These are phyloP conservation scores for Dactylellina cionopaga DNA, from an alignment of 2,329 filamentous ascomycete genomes.

Conservation along the genomic window DNA sequence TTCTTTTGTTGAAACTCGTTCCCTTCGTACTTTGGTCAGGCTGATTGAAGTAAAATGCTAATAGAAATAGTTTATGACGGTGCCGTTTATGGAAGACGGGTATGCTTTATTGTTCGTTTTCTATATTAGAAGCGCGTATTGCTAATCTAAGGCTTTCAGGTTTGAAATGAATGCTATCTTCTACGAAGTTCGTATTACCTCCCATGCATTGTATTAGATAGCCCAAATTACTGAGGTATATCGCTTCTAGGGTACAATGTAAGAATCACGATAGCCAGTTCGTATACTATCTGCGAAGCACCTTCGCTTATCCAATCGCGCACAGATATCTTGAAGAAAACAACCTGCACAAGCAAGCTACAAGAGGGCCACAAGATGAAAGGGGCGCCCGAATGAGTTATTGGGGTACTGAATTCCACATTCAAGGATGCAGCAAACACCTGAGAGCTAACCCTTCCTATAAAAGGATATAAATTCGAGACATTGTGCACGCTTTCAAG, in stretches of 20 bases:
- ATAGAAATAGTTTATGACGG: slow-evolving; percentile 77
- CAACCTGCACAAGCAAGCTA: slow-evolving; percentile 74
- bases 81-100: slow-evolving; percentile 82
- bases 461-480: slow-evolving; percentile 93
- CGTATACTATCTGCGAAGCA: not conserved
- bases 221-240: slow-evolving; percentile 49
- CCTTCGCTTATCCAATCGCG: not conserved
- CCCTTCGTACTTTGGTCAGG: no score
- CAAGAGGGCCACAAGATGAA: slow-evolving; percentile 67
- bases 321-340: slow-evolving; percentile 91
- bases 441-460: slow-evolving; percentile 9
- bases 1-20: slow-evolving; percentile 18
- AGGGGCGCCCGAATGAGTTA: slow-evolving; percentile 86
- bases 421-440: not conserved
- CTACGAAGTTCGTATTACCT: slow-evolving; percentile 74
- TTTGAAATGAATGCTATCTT: slow-evolving; percentile 97
- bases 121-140: slow-evolving; percentile 29
- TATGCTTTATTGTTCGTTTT: slow-evolving; percentile 61
- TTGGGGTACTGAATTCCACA: slow-evolving; percentile 82
- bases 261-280: slow-evolving; percentile 51
- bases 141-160: slow-evolving; percentile 62
- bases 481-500: slow-evolving; percentile 79
- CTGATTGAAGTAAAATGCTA: no score
- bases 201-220: slow-evolving; percentile 41
- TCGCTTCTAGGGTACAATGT: slow-evolving; percentile 69